Base-by-base conservation (phyloP, 1,284 basidiomycete species). In the Inonotus obliquus region DNA sequence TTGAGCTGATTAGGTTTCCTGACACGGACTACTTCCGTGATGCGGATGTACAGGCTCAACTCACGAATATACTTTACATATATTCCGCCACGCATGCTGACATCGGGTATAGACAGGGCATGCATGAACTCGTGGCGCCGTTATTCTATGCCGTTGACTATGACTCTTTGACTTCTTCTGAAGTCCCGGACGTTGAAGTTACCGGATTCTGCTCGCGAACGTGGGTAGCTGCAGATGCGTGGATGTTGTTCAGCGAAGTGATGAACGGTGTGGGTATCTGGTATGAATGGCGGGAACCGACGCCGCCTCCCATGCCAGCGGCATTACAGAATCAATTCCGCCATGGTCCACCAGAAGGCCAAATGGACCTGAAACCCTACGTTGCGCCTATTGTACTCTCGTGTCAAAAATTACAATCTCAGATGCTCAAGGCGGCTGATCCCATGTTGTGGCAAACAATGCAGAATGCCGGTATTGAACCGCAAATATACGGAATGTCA, bases 401-500 rank as follows among this genome's bases (percentile, higher is more conserved):
- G 1, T 95, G 92, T 70, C 87, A 88, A 67, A 79, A 82, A 51
- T 84, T 97, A 45, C 93, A 96, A 68, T 81, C 82, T 0, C 80
- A 79, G 41, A 75, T 91, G 35, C 78, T 96, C 23, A 84, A 86
- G 69, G 79, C 79, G n/a, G 84, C 91, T 41, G 95, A 98, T 72
- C 92, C 92, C n/a, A 74, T 85, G 48, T 75, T 97, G 23, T 90
- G 86, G 80, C 82, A 84, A 65, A 79, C 82, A 47, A 79, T 97
- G 75, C 86, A 92, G 66, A 81, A 79, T 35, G 82, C 86, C 38
- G 90, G 89, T 1, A 88, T 97, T 49, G 95, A 98, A 72, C 92
- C 94, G 5, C 95, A 97, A 72, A 90, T 97, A 52, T 98, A 94
- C 76, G 93, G 92, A 61, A 94, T 97, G 90, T 94, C 73, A 73